phyloP scores from a whole-genome alignment of 2,329 filamentous ascomycete genomes.

The Myriosclerotinia scirpicola region DNA sequence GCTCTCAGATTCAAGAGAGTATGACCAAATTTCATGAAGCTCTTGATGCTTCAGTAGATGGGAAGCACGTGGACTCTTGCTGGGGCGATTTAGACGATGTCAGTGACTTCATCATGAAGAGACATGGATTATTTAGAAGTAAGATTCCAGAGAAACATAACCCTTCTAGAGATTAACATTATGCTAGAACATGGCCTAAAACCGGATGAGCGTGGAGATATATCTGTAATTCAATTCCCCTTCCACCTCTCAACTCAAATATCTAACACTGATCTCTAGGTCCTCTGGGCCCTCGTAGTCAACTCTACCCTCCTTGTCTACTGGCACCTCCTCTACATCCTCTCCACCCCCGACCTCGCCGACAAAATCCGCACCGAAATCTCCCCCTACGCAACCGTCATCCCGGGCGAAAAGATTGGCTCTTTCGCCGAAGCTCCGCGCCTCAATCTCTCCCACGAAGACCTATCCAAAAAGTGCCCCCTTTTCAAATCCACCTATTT shows the following conservation, averaged over 20 bases:
- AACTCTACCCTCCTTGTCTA: constrained; percentile 54
- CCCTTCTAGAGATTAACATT: constrained; percentile 23
- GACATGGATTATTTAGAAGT: constrained; percentile 45
- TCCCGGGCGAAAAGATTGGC: constrained; percentile 38
- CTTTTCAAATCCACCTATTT: constrained; percentile 48
- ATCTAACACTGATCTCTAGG: constrained; percentile 26
- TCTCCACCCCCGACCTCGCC: constrained; percentile 44
- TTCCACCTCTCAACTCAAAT: neutral
- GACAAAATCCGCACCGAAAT: constrained; percentile 49
- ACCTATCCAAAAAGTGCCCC: constrained; percentile 46
- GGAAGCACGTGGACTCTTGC: constrained; percentile 43
- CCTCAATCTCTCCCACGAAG: constrained; percentile 45
- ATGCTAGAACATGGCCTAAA: constrained; percentile 7
- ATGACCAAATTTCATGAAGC: constrained; percentile 47
- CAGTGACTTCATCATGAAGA: constrained; percentile 46
- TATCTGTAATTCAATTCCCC: constrained; percentile 40
- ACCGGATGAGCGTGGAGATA: constrained; percentile 44
- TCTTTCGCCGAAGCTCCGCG: constrained; percentile 39
- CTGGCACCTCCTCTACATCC: constrained; percentile 51
- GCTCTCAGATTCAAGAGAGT: constrained; percentile 44
- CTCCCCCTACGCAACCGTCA: constrained; percentile 44
- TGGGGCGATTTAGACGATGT: constrained; percentile 51
- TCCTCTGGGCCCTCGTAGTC: constrained; percentile 56
- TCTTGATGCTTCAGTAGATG: constrained; percentile 46
- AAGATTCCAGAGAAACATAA: constrained; percentile 32